Base-by-base conservation (phyloP, 2,329 filamentous ascomycete genomes). In the Drechslerella dactyloides region DNA sequence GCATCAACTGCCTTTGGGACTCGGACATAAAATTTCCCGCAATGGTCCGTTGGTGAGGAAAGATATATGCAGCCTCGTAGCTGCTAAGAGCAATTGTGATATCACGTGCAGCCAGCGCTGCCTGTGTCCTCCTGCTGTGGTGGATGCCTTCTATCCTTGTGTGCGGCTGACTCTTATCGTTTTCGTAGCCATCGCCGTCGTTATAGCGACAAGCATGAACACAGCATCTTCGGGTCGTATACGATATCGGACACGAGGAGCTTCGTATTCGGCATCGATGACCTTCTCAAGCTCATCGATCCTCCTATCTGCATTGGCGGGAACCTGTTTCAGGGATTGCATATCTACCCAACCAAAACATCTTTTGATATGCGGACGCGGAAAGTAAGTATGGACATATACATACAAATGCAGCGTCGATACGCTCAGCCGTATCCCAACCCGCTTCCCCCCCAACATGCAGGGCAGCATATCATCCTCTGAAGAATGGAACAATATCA, bases 1-100 rank as follows among this genome's bases (percentile, higher is more conserved):
- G 37, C 37, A 42, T 42, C 37, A 42, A 42, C 37, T 42, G 37
- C 37, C 37, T 42, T 17, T 42, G 37, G 5, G n/a, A 42, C 37
- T 17, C 37, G 37, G 37, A 42, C 13, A 42, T 8, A 42, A 42
- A 42, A 42, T 13, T 17, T 4, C 37, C 37, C 3, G 5, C 5
- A 42, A 42, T 6, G 37, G 13, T 42, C 37, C 37, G 37, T 42
- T 42, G 11, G 13, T 15, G n/a, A 17, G 37, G 37, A 42, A 15
- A 42, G 13, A 42, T 42, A 42, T 42, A 42, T 15, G 37, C 37
- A 5, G 15, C 11, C 37, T 3, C 4, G 13, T 13, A 42, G 2
- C 37, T 13, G 37, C 37, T 17, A 4, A 42, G 13, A 15, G 2
- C 13, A 13, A 42, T 2, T 13, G 13, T 3, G 3, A 42, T 17